phyloP scores from a whole-genome alignment of 225 moss, liverwort and hornwort genomes.

The Asterella californica region DNA sequence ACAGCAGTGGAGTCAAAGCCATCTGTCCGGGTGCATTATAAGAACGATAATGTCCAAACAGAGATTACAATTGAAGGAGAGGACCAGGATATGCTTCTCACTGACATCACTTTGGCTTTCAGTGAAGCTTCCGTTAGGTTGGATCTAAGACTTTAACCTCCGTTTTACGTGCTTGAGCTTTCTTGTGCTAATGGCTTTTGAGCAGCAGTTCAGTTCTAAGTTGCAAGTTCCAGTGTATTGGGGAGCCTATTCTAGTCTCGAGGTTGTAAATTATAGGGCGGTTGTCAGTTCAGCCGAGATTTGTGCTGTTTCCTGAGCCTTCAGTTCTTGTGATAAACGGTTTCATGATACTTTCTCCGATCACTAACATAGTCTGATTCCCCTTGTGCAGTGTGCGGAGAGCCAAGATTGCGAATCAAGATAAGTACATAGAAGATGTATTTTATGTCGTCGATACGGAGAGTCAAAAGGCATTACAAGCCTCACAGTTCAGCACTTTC shows the following conservation, averaged over 20 bases:
- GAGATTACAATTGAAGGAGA: constrained; percentile 69
- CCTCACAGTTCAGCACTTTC: constrained; percentile 48
- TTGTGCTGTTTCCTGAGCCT: background rate
- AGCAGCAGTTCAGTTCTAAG: background rate
- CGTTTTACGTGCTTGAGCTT: constrained; percentile 11
- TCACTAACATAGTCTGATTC: background rate
- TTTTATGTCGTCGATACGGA: constrained; percentile 71
- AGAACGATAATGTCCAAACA: constrained; percentile 59
- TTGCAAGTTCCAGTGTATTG: background rate
- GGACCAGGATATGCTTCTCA: constrained; percentile 74
- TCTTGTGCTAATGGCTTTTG: background rate
- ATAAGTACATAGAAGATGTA: constrained; percentile 51
- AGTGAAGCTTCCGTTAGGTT: constrained; percentile 71
- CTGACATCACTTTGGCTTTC: constrained; percentile 71
- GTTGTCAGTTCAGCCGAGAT: background rate
- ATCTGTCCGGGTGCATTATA: constrained; percentile 50
- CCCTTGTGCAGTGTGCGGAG: constrained; percentile 55
- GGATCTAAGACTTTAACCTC: constrained; percentile 15
- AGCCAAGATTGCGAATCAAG: constrained; percentile 74
- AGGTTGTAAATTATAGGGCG: background rate
- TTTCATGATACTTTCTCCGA: background rate
- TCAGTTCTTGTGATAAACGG: background rate
- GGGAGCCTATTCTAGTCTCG: background rate
- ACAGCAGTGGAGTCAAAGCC: constrained; percentile 33
- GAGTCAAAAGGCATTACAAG: constrained; percentile 48